Evolutionary conservation across 228 moss, liverwort and hornwort genomes (phyloP).

Genomic region (Sphagnum fallax): DNA sequence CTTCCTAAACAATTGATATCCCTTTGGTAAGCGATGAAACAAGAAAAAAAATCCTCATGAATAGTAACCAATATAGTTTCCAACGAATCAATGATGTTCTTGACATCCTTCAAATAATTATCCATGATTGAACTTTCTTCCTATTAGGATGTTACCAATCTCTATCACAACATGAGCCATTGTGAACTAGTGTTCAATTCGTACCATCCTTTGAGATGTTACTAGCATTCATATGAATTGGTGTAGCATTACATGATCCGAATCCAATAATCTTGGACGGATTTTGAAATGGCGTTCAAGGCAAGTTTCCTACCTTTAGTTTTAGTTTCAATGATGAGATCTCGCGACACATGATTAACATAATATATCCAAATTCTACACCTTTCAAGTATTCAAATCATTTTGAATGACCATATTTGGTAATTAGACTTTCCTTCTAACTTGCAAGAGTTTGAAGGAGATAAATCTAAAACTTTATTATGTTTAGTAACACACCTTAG

Average conservation of each 20-base stretch:
- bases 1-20: background rate
- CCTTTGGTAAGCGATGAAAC: background rate
- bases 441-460: background rate
- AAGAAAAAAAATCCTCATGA: background rate
- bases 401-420: background rate
- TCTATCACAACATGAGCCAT: background rate
- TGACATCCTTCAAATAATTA: background rate
- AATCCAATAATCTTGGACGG: background rate
- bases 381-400: background rate
- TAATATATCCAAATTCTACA: background rate
- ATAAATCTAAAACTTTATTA: background rate
- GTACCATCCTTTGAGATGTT: background rate
- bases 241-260: background rate
- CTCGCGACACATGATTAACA: background rate
- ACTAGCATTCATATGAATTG: background rate
- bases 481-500: too few species aligned
- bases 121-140: background rate
- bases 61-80: background rate
- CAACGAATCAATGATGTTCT: background rate
- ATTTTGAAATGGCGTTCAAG: background rate
- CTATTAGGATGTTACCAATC: background rate
- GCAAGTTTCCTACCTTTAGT: conserved; percentile 2
- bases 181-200: background rate
- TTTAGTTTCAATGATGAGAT: background rate
- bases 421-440: conserved; percentile 1